phyloP scores from a whole-genome alignment of 257 asterid genomes.

The Osmanthus fragrans region DNA sequence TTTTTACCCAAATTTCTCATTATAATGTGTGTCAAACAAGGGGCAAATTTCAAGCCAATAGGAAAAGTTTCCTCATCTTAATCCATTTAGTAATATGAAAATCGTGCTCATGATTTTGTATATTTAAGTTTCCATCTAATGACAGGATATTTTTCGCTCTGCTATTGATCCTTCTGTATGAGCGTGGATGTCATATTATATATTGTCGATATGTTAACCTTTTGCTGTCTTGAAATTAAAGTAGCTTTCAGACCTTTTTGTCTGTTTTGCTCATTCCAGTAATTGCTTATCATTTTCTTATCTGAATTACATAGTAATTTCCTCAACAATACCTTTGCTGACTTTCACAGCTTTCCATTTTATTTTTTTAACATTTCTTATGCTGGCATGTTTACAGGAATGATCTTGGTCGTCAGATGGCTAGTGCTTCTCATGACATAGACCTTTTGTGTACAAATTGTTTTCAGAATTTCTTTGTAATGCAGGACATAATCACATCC shows the following conservation, averaged over 20 bases:
- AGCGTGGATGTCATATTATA: neutral
- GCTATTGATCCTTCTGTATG: neutral
- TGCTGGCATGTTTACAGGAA: neutral
- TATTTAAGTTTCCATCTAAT: neutral
- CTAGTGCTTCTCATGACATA: neutral
- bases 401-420: neutral
- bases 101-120: neutral
- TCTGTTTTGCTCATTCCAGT: neutral
- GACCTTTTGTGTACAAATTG: slow-evolving; percentile 2
- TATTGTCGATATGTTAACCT: neutral
- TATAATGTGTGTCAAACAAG: too few species aligned
- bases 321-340: neutral
- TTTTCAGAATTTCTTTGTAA: neutral
- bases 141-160: neutral
- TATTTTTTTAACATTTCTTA: neutral
- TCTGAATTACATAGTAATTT: neutral
- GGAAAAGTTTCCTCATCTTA: neutral
- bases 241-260: neutral
- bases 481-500: neutral
- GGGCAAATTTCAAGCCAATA: neutral
- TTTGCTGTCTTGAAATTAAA: neutral
- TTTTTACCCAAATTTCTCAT: too few species aligned
- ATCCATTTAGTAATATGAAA: neutral
- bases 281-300: neutral
- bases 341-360: neutral